These are phyloP conservation scores for Penicillium sp. DNA, from an alignment of 2,329 filamentous ascomycete genomes.

Conservation along the genomic window DNA sequence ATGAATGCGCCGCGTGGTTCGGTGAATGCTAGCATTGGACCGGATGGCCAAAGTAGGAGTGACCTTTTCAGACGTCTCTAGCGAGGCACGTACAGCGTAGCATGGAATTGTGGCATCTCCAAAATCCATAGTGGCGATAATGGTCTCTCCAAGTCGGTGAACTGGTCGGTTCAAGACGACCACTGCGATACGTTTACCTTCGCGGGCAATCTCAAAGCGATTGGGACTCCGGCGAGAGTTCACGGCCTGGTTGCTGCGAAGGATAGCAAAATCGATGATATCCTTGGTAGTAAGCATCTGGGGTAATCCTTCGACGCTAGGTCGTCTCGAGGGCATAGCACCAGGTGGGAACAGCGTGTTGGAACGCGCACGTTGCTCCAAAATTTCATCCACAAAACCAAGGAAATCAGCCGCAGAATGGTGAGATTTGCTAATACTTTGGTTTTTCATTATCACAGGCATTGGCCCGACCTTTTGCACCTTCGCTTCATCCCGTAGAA, in stretches of 20 bases:
- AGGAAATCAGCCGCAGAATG: slow-evolving; percentile 65
- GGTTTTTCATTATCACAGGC: slow-evolving; percentile 42
- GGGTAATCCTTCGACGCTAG: slow-evolving; percentile 52
- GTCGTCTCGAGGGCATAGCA: slow-evolving; percentile 66
- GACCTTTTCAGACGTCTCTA: slow-evolving; percentile 85
- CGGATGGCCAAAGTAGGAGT: slow-evolving; percentile 77
- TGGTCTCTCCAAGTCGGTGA: slow-evolving; percentile 83
- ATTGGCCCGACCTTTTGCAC: slow-evolving; percentile 54
- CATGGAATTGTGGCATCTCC: slow-evolving; percentile 73
- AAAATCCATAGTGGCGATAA: slow-evolving; percentile 84
- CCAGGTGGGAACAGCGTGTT: slow-evolving; percentile 62
- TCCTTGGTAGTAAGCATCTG: slow-evolving; percentile 69
- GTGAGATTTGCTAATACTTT: slow-evolving; percentile 43
- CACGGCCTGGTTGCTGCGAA: slow-evolving; percentile 71
- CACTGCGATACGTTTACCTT: slow-evolving; percentile 86
- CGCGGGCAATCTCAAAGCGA: slow-evolving; percentile 90
- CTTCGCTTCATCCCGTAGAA: slow-evolving; percentile 78
- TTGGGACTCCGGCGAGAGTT: slow-evolving; percentile 79
- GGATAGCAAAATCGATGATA: slow-evolving; percentile 84
- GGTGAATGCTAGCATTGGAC: slow-evolving; percentile 79
- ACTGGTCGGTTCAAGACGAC: slow-evolving; percentile 85
- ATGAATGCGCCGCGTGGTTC: slow-evolving; percentile 81
- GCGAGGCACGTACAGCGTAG: slow-evolving; percentile 77
- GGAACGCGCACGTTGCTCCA: slow-evolving; percentile 57
- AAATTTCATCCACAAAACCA: slow-evolving; percentile 72